phyloP scores from a whole-genome alignment of 1,284 basidiomycete genomes.

The Trametes hirsuta region DNA sequence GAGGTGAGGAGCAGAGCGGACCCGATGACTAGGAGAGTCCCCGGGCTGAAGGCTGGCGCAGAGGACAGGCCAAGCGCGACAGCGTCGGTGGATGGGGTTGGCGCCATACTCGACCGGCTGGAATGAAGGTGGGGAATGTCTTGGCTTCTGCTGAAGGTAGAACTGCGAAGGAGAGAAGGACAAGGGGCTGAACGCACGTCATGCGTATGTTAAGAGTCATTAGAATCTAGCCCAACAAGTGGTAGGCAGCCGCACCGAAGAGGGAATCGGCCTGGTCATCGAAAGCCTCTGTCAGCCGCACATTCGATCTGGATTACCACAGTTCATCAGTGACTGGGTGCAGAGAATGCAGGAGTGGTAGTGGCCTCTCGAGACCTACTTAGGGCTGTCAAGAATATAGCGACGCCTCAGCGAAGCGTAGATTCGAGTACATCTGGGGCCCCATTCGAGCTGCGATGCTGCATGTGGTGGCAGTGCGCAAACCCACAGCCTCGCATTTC shows the following conservation, averaged over 20 bases:
- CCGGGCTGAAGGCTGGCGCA: neutral
- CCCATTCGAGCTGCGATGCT: too few species aligned
- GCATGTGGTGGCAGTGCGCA: too few species aligned
- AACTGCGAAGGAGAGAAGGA: slow-evolving; percentile 6
- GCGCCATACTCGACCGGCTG: neutral
- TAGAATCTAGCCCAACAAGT: neutral
- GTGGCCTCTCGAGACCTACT: too few species aligned
- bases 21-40: slow-evolving; percentile 2
- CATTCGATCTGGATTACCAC: too few species aligned
- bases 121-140: neutral
- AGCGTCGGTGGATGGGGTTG: neutral
- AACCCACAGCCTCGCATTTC: too few species aligned
- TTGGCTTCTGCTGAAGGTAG: slow-evolving; percentile 2
- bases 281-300: neutral
- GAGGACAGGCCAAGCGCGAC: neutral
- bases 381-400: too few species aligned
- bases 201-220: neutral
- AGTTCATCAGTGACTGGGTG: too few species aligned
- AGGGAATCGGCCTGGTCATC: neutral
- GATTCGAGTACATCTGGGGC: too few species aligned
- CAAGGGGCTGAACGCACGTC: neutral
- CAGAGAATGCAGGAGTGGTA: too few species aligned
- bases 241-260: too few species aligned
- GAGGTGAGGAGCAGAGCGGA: slow-evolving; percentile 2
- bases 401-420: too few species aligned